Conservation (phyloP, 2,329 filamentous ascomycete genomes). For the Fusarium mexicanum region DNA sequence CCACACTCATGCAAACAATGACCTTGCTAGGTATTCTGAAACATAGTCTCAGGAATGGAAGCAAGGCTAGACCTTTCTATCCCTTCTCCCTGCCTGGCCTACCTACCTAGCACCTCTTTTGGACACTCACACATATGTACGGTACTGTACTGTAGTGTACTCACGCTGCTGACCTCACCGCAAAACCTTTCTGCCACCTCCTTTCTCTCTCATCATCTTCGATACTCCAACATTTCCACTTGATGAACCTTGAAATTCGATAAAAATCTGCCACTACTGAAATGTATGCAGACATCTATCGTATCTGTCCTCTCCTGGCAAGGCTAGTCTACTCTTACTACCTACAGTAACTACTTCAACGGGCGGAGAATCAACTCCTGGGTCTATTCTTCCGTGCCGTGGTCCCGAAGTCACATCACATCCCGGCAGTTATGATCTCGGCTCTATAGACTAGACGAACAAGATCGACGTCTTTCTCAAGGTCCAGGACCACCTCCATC, state of each 20-base stretch:
- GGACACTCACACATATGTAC: not conserved
- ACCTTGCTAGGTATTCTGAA: constrained; percentile 18
- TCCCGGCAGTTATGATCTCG: not conserved
- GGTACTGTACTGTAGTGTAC: not conserved
- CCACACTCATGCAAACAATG: constrained; percentile 22
- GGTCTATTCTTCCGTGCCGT: constrained; percentile 3
- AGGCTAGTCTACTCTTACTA: not conserved
- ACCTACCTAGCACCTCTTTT: not conserved
- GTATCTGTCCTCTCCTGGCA: not conserved
- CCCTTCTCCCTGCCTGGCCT: not conserved
- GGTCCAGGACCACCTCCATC: not conserved
- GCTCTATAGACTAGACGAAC: not conserved
- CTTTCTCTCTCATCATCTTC: constrained; percentile 11
- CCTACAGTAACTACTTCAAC: not conserved
- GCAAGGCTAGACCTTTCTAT: constrained; percentile 19
- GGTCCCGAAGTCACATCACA: not conserved
- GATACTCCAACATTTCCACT: not conserved
- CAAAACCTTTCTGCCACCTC: constrained; percentile 18
- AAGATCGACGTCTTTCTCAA: constrained; percentile 6
- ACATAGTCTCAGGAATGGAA: constrained; percentile 22
- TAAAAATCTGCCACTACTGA: not conserved
- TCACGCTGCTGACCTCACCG: not conserved
- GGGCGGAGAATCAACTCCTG: not conserved
- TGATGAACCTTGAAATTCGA: not conserved
- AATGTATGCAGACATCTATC: not conserved